Evolutionary conservation across 1,284 basidiomycete genomes (phyloP).

Genomic region (Rhizoctonia solani): DNA sequence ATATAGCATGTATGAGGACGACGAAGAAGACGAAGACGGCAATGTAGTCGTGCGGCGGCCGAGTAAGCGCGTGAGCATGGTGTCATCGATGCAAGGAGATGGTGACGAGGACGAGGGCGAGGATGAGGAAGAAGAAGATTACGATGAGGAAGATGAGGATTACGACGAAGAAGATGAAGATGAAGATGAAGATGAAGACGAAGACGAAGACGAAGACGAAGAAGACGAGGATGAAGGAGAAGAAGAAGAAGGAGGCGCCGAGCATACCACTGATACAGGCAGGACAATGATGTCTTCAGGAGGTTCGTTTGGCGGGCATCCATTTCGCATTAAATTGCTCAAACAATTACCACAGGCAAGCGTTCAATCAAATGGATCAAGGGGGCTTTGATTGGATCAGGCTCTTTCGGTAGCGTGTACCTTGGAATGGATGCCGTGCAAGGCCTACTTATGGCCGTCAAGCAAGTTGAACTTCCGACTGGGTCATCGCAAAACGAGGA

Average conservation of each 20-base stretch:
- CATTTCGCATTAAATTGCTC: background rate
- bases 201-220: constrained; percentile 53
- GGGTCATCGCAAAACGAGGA: constrained; percentile 88
- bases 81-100: constrained; percentile 34
- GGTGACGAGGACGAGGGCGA: constrained; percentile 45
- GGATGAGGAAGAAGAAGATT: constrained; percentile 39
- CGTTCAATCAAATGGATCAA: constrained; percentile 96
- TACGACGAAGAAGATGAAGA: constrained; percentile 53
- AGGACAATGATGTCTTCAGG: constrained; percentile 66
- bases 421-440: constrained; percentile 96
- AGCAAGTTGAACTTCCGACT: constrained; percentile 94
- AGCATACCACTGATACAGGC: constrained; percentile 49
- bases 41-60: constrained; percentile 36
- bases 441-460: constrained; percentile 97
- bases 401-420: constrained; percentile 94
- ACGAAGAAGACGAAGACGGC: constrained; percentile 48
- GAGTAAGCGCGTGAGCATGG: constrained; percentile 11
- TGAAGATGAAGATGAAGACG: constrained; percentile 49
- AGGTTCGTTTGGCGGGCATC: constrained; percentile 50
- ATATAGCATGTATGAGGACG: constrained; percentile 45
- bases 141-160: constrained; percentile 53
- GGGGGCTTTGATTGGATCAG: constrained; percentile 95
- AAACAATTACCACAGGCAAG: constrained; percentile 47
- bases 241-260: constrained; percentile 53
- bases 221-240: constrained; percentile 56